phyloP scores from a whole-genome alignment of 495 filamentous ascomycete species.

The Penicillium bialowiezense region DNA sequence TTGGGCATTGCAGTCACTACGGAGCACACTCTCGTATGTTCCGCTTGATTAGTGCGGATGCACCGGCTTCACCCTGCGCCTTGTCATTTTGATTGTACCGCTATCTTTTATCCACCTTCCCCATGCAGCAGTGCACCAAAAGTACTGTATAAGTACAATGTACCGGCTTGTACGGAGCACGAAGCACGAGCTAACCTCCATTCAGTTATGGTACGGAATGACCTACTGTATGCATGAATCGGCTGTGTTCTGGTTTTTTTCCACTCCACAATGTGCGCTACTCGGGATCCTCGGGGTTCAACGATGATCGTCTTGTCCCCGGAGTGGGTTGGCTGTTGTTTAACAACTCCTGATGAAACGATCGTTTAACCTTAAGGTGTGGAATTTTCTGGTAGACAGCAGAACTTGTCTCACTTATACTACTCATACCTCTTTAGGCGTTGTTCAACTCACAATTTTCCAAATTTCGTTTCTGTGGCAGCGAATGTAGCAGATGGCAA shows the following conservation, averaged over 20 bases:
- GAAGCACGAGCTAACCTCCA: too few species aligned
- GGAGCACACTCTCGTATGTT: too few species aligned
- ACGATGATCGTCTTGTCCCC: neutral
- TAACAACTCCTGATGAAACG: neutral
- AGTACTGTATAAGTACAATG: too few species aligned
- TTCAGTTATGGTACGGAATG: neutral
- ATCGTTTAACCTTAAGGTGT: neutral
- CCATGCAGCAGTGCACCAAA: neutral
- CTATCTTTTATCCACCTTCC: constrained; percentile 3
- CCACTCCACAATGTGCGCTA: neutral
- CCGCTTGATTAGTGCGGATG: neutral
- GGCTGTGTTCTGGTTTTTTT: neutral
- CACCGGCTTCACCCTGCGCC: neutral
- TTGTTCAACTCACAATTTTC: too few species aligned
- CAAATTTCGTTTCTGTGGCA: too few species aligned
- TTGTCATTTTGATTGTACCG: too few species aligned
- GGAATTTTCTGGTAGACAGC: too few species aligned
- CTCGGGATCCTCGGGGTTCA: neutral
- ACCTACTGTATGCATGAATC: neutral
- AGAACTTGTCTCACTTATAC: too few species aligned
- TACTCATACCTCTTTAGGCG: too few species aligned
- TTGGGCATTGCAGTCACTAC: too few species aligned
- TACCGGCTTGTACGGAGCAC: neutral
- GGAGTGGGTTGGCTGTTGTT: neutral
- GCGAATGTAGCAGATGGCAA: too few species aligned